Conservation (phyloP, 495 filamentous ascomycete genomes). For the Podospora sp. region DNA sequence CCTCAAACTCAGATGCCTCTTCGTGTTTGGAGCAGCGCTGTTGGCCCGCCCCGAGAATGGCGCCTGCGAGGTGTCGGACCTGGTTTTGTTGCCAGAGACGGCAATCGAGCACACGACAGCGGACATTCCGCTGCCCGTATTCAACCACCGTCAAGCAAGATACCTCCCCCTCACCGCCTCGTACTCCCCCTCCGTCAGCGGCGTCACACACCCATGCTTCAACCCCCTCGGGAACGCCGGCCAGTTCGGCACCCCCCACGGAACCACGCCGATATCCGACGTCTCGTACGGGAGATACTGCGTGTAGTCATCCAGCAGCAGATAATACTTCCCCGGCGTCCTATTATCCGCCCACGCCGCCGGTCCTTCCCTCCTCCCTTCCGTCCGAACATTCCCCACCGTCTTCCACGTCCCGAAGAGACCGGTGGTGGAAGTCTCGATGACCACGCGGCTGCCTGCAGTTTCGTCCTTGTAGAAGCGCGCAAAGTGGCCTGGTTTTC, state of each 20-base stretch:
- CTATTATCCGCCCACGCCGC: not conserved
- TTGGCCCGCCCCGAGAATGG: too few relatives aligned
- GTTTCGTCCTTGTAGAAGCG: slow-evolving; percentile 7
- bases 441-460: not conserved
- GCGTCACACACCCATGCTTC: slow-evolving; percentile 6
- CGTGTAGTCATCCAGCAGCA: slow-evolving; percentile 1
- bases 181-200: not conserved
- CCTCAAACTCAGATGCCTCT: too few relatives aligned
- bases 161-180: not conserved
- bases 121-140: too few relatives aligned
- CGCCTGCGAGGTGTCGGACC: too few relatives aligned
- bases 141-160: not conserved
- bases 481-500: not conserved
- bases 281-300: not conserved
- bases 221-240: not conserved
- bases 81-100: too few relatives aligned
- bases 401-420: not conserved
- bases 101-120: not conserved
- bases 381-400: not conserved
- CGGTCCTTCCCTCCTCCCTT: not conserved
- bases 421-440: not conserved
- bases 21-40: too few relatives aligned
- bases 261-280: not conserved
- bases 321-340: slow-evolving; percentile 4
- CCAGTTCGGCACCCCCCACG: not conserved